These are phyloP conservation scores for Gentiana macrophylla DNA, from an alignment of 257 asterid species.

Conservation along the genomic window DNA sequence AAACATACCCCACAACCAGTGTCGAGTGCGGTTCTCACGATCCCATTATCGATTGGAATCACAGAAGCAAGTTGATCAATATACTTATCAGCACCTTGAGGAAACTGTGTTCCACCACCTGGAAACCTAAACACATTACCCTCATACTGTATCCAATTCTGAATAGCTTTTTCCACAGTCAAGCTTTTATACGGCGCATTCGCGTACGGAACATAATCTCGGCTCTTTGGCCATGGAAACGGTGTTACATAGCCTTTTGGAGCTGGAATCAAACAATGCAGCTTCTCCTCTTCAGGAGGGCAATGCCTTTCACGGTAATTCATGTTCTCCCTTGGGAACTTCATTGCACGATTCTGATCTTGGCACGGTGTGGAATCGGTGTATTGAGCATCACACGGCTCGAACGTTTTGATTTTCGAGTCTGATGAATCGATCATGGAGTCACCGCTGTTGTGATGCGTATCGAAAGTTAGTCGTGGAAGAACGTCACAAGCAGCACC, in stretches of 20 bases:
- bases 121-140: conserved; percentile 93
- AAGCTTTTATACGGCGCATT: conserved; percentile 95
- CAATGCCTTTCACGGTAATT: conserved; percentile 95
- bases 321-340: conserved; percentile 88
- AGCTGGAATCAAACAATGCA: conserved; percentile 89
- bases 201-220: conserved; percentile 93
- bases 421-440: conserved; percentile 53
- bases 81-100: conserved; percentile 97
- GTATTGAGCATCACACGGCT: conserved; percentile 62
- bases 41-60: conserved; percentile 75
- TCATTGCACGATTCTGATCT: conserved; percentile 93
- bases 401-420: conserved; percentile 27
- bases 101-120: conserved; percentile 97
- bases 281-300: conserved; percentile 72
- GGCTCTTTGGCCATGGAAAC: conserved; percentile 92
- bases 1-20: conserved; percentile 96
- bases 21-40: conserved; percentile 84
- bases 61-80: conserved; percentile 94
- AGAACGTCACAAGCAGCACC: conserved; percentile 55
- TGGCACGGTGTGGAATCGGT: conserved; percentile 96
- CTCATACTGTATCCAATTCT: conserved; percentile 95
- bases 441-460: conserved; percentile 69
- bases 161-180: conserved; percentile 96
- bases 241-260: conserved; percentile 95
- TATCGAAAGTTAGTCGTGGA: conserved; percentile 75